Percentiles rank a stretch among this genome's conserved stretches.
Evolutionary conservation across 2,329 filamentous ascomycete genomes (phyloP).

Genomic region (Tolypocladium inflatum): DNA sequence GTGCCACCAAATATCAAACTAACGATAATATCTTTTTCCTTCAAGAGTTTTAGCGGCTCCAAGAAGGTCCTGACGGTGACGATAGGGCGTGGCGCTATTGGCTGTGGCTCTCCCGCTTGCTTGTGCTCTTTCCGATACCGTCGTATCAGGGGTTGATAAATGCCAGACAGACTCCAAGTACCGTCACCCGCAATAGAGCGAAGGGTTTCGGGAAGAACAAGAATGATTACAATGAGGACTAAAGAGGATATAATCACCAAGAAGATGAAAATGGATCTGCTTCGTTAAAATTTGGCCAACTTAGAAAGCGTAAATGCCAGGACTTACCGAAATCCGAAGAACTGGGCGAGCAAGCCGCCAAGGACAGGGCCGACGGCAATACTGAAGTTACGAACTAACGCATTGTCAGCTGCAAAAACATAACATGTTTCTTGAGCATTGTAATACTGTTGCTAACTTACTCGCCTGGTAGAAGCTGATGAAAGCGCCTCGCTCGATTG

Average conservation of each 20-base stretch:
- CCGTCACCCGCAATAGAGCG: slow-evolving; percentile 18
- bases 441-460: not conserved
- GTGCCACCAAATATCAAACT: slow-evolving; percentile 30
- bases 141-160: slow-evolving; percentile 15
- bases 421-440: too few species aligned
- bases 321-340: slow-evolving; percentile 13
- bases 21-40: slow-evolving; percentile 32
- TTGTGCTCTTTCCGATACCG: not conserved
- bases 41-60: slow-evolving; percentile 25
- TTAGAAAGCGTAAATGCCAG: not conserved
- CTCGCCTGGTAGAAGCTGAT: slow-evolving; percentile 10
- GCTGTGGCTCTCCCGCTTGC: not conserved
- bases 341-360: slow-evolving; percentile 16
- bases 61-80: slow-evolving; percentile 20
- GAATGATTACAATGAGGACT: slow-evolving; percentile 11
- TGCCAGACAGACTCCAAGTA: slow-evolving; percentile 10
- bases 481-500: slow-evolving; percentile 10
- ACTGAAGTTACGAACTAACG: slow-evolving; percentile 2
- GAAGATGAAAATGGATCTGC: slow-evolving; percentile 19
- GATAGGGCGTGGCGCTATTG: slow-evolving; percentile 3
- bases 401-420: too few species aligned
- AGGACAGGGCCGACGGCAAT: slow-evolving; percentile 22
- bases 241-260: slow-evolving; percentile 12
- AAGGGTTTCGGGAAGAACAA: slow-evolving; percentile 18
- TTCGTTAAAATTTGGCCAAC: not conserved